Evolutionary conservation across 129 eudicot genomes (phyloP).

Genomic region (Flaveria robusta): DNA sequence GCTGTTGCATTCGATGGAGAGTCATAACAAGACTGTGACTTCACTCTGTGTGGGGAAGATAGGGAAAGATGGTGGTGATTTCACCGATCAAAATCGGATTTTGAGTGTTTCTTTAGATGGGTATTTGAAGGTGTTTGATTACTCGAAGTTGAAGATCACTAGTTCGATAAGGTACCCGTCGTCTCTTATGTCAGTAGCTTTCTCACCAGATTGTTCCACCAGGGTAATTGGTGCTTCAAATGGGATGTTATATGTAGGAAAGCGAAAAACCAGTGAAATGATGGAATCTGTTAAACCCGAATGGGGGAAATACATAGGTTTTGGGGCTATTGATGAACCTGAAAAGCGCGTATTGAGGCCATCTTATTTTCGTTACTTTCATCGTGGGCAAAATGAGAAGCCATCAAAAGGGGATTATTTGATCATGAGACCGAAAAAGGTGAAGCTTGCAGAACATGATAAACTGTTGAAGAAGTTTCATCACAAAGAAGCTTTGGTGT

Average conservation of each 20-base stretch:
- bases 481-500: constrained; percentile 86
- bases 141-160: constrained; percentile 68
- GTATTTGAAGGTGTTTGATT: constrained; percentile 82
- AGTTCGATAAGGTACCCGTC: constrained; percentile 71
- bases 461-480: constrained; percentile 78
- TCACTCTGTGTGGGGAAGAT: constrained; percentile 70
- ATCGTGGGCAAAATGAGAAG: constrained; percentile 74
- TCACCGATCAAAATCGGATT: constrained; percentile 55
- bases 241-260: constrained; percentile 76
- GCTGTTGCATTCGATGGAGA: constrained; percentile 71
- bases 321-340: constrained; percentile 39
- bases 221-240: constrained; percentile 75
- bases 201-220: constrained; percentile 74
- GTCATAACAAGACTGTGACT: constrained; percentile 87
- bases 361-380: constrained; percentile 75
- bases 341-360: constrained; percentile 66
- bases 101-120: constrained; percentile 92
- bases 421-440: constrained; percentile 67
- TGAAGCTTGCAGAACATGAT: constrained; percentile 82
- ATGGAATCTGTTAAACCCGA: constrained; percentile 34
- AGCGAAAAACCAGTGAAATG: constrained; percentile 54
- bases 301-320: constrained; percentile 42
- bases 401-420: constrained; percentile 76
- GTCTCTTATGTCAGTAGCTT: constrained; percentile 70
- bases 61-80: constrained; percentile 51